These are phyloP conservation scores for Beta corolliflora DNA, from an alignment of 179 eudicot genomes.

Conservation along the genomic window DNA sequence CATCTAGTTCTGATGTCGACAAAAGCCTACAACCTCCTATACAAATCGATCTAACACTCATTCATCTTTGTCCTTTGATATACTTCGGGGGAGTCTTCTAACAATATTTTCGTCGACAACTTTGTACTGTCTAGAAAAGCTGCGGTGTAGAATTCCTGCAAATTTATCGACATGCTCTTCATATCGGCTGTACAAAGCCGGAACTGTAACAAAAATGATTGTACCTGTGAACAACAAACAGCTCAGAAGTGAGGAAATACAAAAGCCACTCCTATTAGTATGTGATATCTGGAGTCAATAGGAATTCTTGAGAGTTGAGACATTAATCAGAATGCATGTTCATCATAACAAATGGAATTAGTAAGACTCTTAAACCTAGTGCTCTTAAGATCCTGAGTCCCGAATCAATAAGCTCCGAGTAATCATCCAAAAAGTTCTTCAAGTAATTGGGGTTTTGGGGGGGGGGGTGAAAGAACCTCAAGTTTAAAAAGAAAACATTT, in stretches of 20 bases:
- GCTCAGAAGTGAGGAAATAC: constrained; percentile 1
- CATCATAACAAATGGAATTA: background rate
- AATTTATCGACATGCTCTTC: constrained; percentile 58
- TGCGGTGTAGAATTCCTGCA: constrained; percentile 58
- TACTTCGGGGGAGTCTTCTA: constrained; percentile 55
- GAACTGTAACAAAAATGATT: constrained; percentile 64
- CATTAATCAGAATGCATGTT: too few relatives aligned
- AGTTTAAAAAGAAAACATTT: background rate
- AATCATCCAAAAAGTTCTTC: background rate
- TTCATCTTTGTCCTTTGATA: constrained; percentile 62
- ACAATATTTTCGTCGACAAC: constrained; percentile 72
- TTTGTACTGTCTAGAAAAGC: constrained; percentile 71
- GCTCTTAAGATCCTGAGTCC: background rate
- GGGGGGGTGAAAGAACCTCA: background rate
- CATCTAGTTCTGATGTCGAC: background rate
- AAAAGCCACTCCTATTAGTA: too few relatives aligned
- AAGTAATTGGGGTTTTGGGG: background rate
- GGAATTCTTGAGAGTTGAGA: too few relatives aligned
- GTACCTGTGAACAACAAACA: constrained; percentile 52
- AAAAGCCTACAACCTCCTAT: constrained; percentile 22
- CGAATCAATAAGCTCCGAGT: background rate
- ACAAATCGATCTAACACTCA: constrained; percentile 27
- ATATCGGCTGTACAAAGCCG: constrained; percentile 74
- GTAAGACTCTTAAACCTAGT: background rate
- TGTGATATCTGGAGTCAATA: too few relatives aligned